phyloP scores from a whole-genome alignment of 2,329 filamentous ascomycete species.

The Alternaria brassicicola region DNA sequence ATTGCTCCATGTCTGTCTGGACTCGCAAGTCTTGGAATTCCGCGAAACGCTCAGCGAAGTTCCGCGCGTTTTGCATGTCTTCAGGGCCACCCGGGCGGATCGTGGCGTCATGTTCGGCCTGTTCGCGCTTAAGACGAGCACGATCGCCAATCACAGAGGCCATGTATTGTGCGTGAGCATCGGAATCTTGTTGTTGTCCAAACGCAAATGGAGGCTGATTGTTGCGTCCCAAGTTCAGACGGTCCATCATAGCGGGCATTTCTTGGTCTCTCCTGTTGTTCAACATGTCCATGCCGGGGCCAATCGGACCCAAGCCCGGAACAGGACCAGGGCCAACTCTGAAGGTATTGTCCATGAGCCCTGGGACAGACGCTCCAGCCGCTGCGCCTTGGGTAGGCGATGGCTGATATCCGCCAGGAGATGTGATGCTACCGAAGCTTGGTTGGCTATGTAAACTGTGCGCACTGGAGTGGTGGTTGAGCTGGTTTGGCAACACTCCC shows the following conservation, averaged over 20 bases:
- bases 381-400: slow-evolving; percentile 62
- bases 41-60: slow-evolving; percentile 71
- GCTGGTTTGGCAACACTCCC: slow-evolving; percentile 61
- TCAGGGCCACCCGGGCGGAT: slow-evolving; percentile 41
- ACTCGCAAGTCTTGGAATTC: slow-evolving; percentile 82
- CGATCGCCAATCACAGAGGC: slow-evolving; percentile 66
- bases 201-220: slow-evolving; percentile 58
- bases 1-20: slow-evolving; percentile 67
- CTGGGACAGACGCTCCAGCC: slow-evolving; percentile 56
- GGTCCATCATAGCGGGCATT: slow-evolving; percentile 66
- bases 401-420: slow-evolving; percentile 74
- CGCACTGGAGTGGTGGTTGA: slow-evolving; percentile 93
- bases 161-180: slow-evolving; percentile 62
- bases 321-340: slow-evolving; percentile 44
- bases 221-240: slow-evolving; percentile 65
- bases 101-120: slow-evolving; percentile 60
- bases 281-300: slow-evolving; percentile 52
- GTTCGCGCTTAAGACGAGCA: slow-evolving; percentile 65
- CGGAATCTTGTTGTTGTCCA: slow-evolving; percentile 56
- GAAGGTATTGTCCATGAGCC: slow-evolving; percentile 72
- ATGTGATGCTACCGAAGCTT: slow-evolving; percentile 92
- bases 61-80: slow-evolving; percentile 46
- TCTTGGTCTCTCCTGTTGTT: slow-evolving; percentile 71
- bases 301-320: slow-evolving; percentile 53
- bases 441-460: slow-evolving; percentile 97